A percentile compares a stretch with the other conserved stretches of the same genome.
Conservation (phyloP, 305 asterid genomes). For the Solanum chacoense region DNA sequence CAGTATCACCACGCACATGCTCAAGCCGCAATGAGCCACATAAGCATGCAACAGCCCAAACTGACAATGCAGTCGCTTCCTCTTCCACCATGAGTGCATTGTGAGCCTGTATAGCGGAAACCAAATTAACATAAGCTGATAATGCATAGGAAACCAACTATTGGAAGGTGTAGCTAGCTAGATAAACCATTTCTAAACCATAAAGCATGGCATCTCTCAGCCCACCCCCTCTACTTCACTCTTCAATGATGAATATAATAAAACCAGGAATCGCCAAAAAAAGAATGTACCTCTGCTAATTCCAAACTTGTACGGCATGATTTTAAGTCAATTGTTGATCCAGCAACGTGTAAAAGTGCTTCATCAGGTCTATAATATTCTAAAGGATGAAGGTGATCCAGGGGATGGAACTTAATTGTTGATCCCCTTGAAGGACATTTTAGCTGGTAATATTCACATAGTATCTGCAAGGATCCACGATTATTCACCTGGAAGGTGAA, state of each 20-base stretch:
- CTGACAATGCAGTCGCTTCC: constrained; percentile 93
- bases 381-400: constrained; percentile 90
- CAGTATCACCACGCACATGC: constrained; percentile 44
- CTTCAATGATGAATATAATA: background rate
- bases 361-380: constrained; percentile 84
- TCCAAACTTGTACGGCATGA: constrained; percentile 89
- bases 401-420: constrained; percentile 69
- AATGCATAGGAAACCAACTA: background rate
- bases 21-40: constrained; percentile 95
- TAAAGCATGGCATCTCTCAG: background rate
- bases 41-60: constrained; percentile 92
- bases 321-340: constrained; percentile 73
- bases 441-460: constrained; percentile 68
- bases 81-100: constrained; percentile 89
- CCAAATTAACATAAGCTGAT: background rate
- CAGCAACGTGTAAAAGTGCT: constrained; percentile 56
- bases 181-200: background rate
- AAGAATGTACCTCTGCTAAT: constrained; percentile 66
- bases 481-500: constrained; percentile 56
- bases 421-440: constrained; percentile 72
- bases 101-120: constrained; percentile 44
- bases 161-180: background rate
- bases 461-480: constrained; percentile 77
- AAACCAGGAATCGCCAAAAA: background rate
- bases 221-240: background rate